Evolutionary conservation across 495 filamentous ascomycete genomes (phyloP).

Genomic region (Talaromyces adpressus): DNA sequence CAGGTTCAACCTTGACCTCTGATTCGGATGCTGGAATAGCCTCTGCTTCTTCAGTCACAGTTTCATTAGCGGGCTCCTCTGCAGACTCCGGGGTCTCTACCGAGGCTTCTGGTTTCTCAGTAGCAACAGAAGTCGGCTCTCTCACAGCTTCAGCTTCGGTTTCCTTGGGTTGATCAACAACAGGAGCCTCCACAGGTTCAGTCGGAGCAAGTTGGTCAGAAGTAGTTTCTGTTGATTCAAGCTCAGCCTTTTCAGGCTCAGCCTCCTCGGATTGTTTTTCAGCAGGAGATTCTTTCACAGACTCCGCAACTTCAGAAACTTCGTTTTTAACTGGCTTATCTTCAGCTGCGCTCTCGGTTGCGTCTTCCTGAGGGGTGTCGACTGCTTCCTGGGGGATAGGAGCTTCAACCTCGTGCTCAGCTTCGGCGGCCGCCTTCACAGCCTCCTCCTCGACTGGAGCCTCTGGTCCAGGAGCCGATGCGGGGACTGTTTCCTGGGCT

Average conservation of each 20-base stretch:
- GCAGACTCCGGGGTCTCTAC: not conserved
- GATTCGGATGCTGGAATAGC: not conserved
- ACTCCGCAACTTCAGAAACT: not conserved
- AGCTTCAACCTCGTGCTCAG: not conserved
- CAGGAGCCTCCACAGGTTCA: not conserved
- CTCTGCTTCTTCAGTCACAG: not conserved
- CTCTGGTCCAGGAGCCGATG: not conserved
- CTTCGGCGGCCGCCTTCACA: not conserved
- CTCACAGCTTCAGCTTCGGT: not conserved
- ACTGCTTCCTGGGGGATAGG: not conserved
- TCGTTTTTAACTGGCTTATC: not conserved
- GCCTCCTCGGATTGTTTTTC: not conserved
- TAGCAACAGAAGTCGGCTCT: not conserved
- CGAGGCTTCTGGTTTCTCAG: not conserved
- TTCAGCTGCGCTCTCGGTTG: constrained; percentile 1
- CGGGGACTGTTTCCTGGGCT: not conserved
- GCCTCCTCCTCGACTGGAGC: not conserved
- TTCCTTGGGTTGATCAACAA: not conserved
- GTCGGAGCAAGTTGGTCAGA: not conserved
- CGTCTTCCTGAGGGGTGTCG: not conserved
- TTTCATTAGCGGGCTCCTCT: not conserved
- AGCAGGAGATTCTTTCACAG: not conserved
- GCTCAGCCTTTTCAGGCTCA: not conserved
- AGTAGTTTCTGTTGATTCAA: not conserved
- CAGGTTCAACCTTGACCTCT: not conserved